Evolutionary conservation across 805 yeast species (phyloP), one percentile per base, ranked within the genome.

Genomic region (Candida sanyiensis): DNA sequence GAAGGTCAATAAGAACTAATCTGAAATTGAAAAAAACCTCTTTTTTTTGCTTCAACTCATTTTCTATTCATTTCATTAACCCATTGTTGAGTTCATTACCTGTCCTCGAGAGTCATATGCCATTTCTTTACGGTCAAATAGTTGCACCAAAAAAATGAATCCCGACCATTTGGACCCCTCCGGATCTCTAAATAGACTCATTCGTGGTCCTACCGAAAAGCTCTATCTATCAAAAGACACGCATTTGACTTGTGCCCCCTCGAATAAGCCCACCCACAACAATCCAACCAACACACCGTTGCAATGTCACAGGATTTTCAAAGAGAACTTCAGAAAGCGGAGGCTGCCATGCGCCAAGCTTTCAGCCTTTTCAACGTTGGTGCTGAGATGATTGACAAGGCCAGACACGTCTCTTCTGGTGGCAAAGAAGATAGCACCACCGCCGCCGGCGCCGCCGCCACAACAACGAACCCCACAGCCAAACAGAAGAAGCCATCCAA

Each of bases 341-440:
- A 51, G 32, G 28, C 44, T 17, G 51, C 51, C 11, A 39, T 52
- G 35, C 49, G 51, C 27, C 52, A 50, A 39, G 57, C 56, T 5
- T 51, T 52, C 20, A 50, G 47, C 40, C 40, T 51, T 13, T 38
- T 52, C 39, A 52, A 51, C 31, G 30, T 52, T 23, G 54, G 57
- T 1, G 48, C 50, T 2, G 35, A 44, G 17, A 44, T 52, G 51
- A n/a, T 52, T 22, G 42, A 44, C 42, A 38, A 45, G 24, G 37
- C 20, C 19, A 24, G 31, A 15, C n/a, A n/a, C n/a, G n/a, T n/a
- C n/a, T n/a, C n/a, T n/a, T n/a, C n/a, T n/a, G n/a, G n/a, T n/a
- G n/a, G 19, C 29, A 17, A n/a, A 18, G 18, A 19, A 33, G 29
- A 24, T n/a, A n/a, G n/a, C n/a, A n/a, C n/a, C n/a, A n/a, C n/a